Percentiles rank a stretch among this genome's conserved stretches.
phyloP scores from a whole-genome alignment of 2,329 filamentous ascomycete genomes.

The Talaromyces sp. region DNA sequence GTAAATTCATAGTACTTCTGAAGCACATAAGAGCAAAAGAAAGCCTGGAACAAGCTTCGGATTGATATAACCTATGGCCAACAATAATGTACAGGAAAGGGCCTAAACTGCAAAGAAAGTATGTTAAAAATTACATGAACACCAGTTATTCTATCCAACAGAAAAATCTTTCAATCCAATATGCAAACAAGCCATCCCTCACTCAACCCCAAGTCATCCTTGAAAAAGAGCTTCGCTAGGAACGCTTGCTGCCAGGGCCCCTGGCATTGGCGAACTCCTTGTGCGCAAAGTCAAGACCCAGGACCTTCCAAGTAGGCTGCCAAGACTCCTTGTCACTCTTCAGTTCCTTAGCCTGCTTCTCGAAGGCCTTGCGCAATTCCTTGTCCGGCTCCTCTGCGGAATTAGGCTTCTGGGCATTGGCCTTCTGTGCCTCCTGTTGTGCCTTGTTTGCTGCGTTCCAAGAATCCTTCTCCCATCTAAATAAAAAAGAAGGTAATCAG shows the following conservation, averaged over 20 bases:
- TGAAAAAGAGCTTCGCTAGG: slow-evolving; percentile 7
- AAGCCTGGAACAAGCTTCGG: slow-evolving; percentile 1
- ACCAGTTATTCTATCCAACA: slow-evolving; percentile 1
- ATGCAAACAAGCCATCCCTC: neutral
- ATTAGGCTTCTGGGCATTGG: slow-evolving; percentile 40
- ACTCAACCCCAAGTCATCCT: neutral
- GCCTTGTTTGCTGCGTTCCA: slow-evolving; percentile 54
- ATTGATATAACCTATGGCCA: slow-evolving; percentile 3
- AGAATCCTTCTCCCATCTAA: slow-evolving; percentile 65
- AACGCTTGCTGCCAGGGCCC: neutral
- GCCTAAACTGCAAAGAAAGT: neutral
- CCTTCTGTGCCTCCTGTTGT: slow-evolving; percentile 42
- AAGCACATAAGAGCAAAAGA: neutral
- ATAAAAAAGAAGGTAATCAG: slow-evolving; percentile 13
- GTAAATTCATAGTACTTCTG: neutral
- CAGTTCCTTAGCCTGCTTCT: slow-evolving; percentile 65
- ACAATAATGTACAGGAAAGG: slow-evolving; percentile 6
- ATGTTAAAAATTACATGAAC: slow-evolving; percentile 5
- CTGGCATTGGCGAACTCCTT: slow-evolving; percentile 16
- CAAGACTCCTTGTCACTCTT: slow-evolving; percentile 64
- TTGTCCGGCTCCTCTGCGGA: slow-evolving; percentile 28
- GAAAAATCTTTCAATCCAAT: slow-evolving; percentile 9
- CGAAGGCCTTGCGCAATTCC: slow-evolving; percentile 48
- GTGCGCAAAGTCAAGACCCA: slow-evolving; percentile 42
- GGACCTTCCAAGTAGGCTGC: slow-evolving; percentile 54